These are phyloP conservation scores for sorghum (Sorghum bicolor) DNA, from an alignment of 176 grass and related monocot genomes.

Conservation along the genomic window Sorghum_bicolor_NCBIv3 NC_012871.2:66336001-66336500, in stretches of 20 bases:
- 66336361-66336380: conserved; percentile 92
- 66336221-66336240: background rate
- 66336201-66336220: background rate
- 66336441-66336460: conserved; percentile 66
- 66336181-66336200: conserved; percentile 82
- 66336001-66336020: conserved; percentile 85
- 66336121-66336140: conserved; percentile 86
- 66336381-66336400: conserved; percentile 80
- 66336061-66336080: conserved; percentile 67
- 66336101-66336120: conserved; percentile 84
- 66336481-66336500: conserved; percentile 89
- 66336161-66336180: conserved; percentile 85
- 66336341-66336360: conserved; percentile 86
- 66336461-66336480: conserved; percentile 71
- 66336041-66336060: conserved; percentile 58
- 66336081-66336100: conserved; percentile 88
- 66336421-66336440: conserved; percentile 87
- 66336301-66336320: conserved; percentile 88
- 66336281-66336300: conserved; percentile 75
- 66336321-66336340: conserved; percentile 98
- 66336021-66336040: conserved; percentile 72
- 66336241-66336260: background rate
- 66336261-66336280: conserved; percentile 48
- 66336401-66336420: conserved; percentile 78
- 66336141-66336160: conserved; percentile 84